Conservation (phyloP, 2,329 filamentous ascomycete species). For the Colletotrichum agaves region DNA sequence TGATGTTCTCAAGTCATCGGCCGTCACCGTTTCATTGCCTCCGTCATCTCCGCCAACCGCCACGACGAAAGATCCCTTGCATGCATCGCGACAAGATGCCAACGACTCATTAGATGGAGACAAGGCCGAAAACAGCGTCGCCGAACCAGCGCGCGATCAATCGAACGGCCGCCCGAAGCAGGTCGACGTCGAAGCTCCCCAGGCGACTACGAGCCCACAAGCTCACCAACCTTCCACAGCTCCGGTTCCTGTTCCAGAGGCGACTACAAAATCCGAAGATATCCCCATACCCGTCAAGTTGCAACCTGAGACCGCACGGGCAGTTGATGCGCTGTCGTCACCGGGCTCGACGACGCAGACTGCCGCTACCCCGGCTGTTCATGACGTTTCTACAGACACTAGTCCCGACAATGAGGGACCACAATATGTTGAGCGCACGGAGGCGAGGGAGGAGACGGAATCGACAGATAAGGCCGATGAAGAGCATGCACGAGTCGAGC, state of each 20-base stretch:
- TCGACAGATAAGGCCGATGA: slow-evolving; percentile 47
- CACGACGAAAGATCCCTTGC: slow-evolving; percentile 19
- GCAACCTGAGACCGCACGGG: slow-evolving; percentile 49
- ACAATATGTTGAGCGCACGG: slow-evolving; percentile 62
- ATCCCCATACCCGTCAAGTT: slow-evolving; percentile 46
- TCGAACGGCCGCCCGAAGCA: slow-evolving; percentile 19
- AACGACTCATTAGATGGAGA: background rate
- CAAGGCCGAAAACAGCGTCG: background rate
- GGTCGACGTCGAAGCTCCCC: slow-evolving; percentile 15
- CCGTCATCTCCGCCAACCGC: background rate
- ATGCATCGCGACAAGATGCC: slow-evolving; percentile 30
- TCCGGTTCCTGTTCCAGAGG: slow-evolving; percentile 43
- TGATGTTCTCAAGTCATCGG: slow-evolving; percentile 6
- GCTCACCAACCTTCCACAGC: background rate
- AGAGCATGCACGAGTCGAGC: slow-evolving; percentile 19
- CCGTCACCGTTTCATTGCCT: background rate
- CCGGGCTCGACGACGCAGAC: slow-evolving; percentile 78
- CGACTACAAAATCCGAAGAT: slow-evolving; percentile 46
- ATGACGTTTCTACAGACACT: slow-evolving; percentile 77
- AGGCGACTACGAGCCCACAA: background rate
- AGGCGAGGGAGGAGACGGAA: slow-evolving; percentile 47
- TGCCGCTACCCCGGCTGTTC: slow-evolving; percentile 75
- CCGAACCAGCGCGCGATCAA: background rate
- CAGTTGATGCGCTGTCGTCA: slow-evolving; percentile 61
- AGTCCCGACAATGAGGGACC: slow-evolving; percentile 77